phyloP scores from a whole-genome alignment of 345 rosid genomes.

The Linum trigynum region DNA sequence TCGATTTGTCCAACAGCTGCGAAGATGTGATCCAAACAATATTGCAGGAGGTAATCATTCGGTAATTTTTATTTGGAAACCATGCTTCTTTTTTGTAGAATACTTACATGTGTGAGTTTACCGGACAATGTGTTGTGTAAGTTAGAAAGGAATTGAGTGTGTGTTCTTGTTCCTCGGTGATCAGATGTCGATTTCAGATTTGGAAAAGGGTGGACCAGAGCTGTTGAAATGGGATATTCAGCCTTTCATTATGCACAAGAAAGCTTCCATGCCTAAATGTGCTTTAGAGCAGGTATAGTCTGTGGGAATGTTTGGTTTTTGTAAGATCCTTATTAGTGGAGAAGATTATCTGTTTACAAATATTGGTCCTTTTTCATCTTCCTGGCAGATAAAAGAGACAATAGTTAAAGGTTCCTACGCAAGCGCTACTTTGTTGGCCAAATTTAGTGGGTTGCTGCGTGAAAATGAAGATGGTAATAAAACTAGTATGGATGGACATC shows the following conservation, averaged over 20 bases:
- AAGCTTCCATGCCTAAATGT: constrained; percentile 39
- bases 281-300: constrained; percentile 34
- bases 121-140: neutral
- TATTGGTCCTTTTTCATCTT: constrained; percentile 4
- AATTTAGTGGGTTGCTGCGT: constrained; percentile 26
- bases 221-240: constrained; percentile 37
- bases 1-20: constrained; percentile 36
- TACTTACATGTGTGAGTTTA: neutral
- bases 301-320: neutral
- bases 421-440: constrained; percentile 26
- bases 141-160: neutral
- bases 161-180: constrained; percentile 5
- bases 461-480: constrained; percentile 8
- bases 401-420: constrained; percentile 23
- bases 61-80: neutral
- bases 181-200: constrained; percentile 25
- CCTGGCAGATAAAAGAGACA: constrained; percentile 42
- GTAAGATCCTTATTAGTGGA: constrained; percentile 3
- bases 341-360: neutral
- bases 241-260: constrained; percentile 43
- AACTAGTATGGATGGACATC: neutral
- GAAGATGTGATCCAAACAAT: constrained; percentile 34
- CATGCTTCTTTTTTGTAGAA: neutral
- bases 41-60: constrained; percentile 28
- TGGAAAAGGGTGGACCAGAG: constrained; percentile 27